Evolutionary conservation across 2,329 filamentous ascomycete species (phyloP), one percentile per base, ranked within the genome.

Genomic region (Paramyrothecium roridum): DNA sequence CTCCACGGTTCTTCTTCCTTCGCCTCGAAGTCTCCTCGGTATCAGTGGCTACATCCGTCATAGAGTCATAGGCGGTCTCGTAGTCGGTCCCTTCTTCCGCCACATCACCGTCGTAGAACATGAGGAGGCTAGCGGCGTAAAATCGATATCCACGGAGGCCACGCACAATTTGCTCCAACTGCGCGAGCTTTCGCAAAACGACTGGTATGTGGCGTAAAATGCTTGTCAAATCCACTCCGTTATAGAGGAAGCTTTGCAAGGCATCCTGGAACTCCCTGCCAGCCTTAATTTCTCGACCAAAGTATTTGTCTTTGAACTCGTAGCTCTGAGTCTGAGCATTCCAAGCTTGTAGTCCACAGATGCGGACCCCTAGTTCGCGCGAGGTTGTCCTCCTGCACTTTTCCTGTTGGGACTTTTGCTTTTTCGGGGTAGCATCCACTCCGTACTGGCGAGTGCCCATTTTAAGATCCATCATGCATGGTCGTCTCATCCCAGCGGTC

Each of bases 361-460:
- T 87, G 20, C 95, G 86, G 3, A 99, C 95, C 3, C 95, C 95
- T 1, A 99, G 83, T 70, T 96, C 87, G 57, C 88, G 86, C 8
- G 95, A 98, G 0, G 95, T 99, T 0, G 95, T 99, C 59, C 84
- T 88, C 60, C 90, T 88, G 71, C 95, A 98, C 72, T 99, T 99
- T 63, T 91, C 87, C 56, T 91, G 86, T 71, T 99, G 95, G 0
- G 95, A 98, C 57, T 88, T 87, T 66, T 93, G 90, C 72, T 99
- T 99, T 78, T 96, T 96, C 47, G 91, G 86, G 53, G 83, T 87
- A 2, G 95, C 95, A 63, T 98, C 93, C 13, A 98, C 86, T 8
- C 95, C 95, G 69, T 97, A 98, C 68, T 99, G 95, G 2, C 95
- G 87, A 8, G 95, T 99, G 20, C 95, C 95, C 95, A 99, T 99